These are phyloP conservation scores for Lithospermum erythrorhizon DNA, from an alignment of 257 asterid species.

Conservation along the genomic window DNA sequence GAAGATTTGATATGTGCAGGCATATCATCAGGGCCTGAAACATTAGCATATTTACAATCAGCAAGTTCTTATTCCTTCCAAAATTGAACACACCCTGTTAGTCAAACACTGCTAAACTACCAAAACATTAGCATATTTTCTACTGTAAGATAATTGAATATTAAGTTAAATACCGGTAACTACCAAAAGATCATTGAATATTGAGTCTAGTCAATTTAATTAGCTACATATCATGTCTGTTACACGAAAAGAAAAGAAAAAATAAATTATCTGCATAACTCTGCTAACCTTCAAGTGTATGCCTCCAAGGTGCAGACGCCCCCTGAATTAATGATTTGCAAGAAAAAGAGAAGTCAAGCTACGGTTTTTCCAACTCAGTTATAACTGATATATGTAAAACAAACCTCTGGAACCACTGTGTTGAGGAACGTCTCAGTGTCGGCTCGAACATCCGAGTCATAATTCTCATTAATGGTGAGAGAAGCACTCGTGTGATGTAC, in stretches of 20 bases:
- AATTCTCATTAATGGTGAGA: conserved; percentile 87
- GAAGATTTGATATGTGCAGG: conserved; percentile 98
- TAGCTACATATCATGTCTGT: no score
- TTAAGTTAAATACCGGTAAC: no score
- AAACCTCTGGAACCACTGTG: conserved; percentile 86
- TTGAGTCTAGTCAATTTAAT: no score
- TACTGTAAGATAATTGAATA: no score
- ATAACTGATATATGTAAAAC: conserved; percentile 10
- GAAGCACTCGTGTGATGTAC: conserved; percentile 99
- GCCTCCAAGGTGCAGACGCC: conserved; percentile 85
- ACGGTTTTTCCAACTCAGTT: background rate
- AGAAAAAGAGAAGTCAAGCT: conserved; percentile 4
- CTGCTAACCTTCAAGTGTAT: conserved; percentile 70
- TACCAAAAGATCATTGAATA: no score
- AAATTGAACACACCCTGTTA: background rate
- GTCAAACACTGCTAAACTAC: background rate
- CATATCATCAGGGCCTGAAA: conserved; percentile 98
- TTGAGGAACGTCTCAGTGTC: conserved; percentile 88
- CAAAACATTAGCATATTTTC: no score
- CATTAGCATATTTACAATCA: conserved; percentile 14
- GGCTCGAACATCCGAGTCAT: conserved; percentile 85
- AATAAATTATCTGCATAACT: background rate
- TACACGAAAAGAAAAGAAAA: no score
- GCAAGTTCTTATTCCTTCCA: conserved; percentile 1
- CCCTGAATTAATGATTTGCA: conserved; percentile 48